phyloP scores from a whole-genome alignment of 352 stramenopile species.

The Phytophthora chlamydospora region DNA sequence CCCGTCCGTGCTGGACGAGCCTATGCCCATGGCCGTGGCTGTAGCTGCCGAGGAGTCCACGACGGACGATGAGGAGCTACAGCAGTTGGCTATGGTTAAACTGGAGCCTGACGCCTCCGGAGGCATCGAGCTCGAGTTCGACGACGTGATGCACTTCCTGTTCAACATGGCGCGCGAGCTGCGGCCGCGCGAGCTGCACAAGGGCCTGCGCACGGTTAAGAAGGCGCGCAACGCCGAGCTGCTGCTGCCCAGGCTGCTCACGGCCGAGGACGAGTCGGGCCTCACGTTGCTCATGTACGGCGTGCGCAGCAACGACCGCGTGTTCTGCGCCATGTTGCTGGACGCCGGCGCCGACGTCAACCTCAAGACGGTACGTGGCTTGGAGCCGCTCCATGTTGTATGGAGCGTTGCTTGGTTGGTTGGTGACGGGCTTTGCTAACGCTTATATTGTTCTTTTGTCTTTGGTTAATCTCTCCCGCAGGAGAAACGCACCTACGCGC shows the following conservation, averaged over 20 bases:
- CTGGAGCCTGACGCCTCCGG: constrained; percentile 46
- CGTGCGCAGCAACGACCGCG: constrained; percentile 65
- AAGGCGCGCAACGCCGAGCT: constrained; percentile 52
- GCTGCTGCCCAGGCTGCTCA: constrained; percentile 56
- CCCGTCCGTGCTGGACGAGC: constrained; percentile 25
- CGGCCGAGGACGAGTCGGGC: constrained; percentile 77
- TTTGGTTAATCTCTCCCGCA: constrained; percentile 35
- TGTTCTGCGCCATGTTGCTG: constrained; percentile 66
- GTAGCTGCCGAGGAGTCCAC: constrained; percentile 67
- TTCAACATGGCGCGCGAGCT: constrained; percentile 68
- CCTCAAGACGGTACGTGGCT: constrained; percentile 68
- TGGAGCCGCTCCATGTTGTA: background rate
- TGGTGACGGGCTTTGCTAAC: constrained; percentile 5
- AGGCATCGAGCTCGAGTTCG: constrained; percentile 58
- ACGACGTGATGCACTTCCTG: constrained; percentile 61
- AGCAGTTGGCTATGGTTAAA: constrained; percentile 69
- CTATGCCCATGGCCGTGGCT: constrained; percentile 40
- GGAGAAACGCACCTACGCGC: constrained; percentile 80
- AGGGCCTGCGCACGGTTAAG: constrained; percentile 66
- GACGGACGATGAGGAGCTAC: constrained; percentile 80
- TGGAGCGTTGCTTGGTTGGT: constrained; percentile 3
- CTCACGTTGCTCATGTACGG: constrained; percentile 86
- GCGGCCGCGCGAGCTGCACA: constrained; percentile 54
- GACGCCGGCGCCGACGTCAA: constrained; percentile 83
- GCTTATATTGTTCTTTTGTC: constrained; percentile 9